phyloP scores from a whole-genome alignment of 768 basidiomycete species.

The Serendipita indica region DNA sequence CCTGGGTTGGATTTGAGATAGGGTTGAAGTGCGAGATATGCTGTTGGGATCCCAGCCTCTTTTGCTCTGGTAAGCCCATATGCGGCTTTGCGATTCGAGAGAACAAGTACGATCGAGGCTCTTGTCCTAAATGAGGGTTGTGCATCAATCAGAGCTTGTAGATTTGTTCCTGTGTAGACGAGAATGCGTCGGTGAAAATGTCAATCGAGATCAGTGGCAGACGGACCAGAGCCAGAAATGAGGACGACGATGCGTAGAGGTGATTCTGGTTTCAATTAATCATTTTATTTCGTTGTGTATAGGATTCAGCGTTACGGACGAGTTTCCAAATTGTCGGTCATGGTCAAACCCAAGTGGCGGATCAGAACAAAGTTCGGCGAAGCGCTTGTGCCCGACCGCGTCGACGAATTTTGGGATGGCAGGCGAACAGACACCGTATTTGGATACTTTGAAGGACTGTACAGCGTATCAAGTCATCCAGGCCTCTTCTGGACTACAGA shows the following conservation, averaged over 20 bases:
- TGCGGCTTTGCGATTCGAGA: conserved; percentile 86
- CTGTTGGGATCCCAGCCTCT: conserved; percentile 52
- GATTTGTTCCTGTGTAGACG: conserved; percentile 62
- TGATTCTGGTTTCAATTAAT: neutral
- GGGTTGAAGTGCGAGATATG: conserved; percentile 70
- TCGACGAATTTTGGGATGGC: neutral
- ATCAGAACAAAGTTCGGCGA: neutral
- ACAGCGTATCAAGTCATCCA: conserved; percentile 3
- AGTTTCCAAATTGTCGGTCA: neutral
- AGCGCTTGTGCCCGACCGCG: neutral
- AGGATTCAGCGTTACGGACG: neutral
- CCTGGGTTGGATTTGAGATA: conserved; percentile 61
- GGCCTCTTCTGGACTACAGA: neutral
- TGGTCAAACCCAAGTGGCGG: neutral
- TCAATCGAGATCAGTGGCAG: neutral
- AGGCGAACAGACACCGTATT: neutral
- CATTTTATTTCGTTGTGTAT: neutral
- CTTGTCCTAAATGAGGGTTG: conserved; percentile 37
- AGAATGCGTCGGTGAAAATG: conserved; percentile 8
- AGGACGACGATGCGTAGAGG: conserved; percentile 36
- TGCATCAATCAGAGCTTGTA: conserved; percentile 91
- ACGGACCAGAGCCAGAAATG: conserved; percentile 49
- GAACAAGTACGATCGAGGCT: conserved; percentile 59
- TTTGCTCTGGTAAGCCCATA: conserved; percentile 76
- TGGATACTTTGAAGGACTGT: neutral